Conservation (phyloP, 352 stramenopile genomes). For the Phytophthora rubi region DNA sequence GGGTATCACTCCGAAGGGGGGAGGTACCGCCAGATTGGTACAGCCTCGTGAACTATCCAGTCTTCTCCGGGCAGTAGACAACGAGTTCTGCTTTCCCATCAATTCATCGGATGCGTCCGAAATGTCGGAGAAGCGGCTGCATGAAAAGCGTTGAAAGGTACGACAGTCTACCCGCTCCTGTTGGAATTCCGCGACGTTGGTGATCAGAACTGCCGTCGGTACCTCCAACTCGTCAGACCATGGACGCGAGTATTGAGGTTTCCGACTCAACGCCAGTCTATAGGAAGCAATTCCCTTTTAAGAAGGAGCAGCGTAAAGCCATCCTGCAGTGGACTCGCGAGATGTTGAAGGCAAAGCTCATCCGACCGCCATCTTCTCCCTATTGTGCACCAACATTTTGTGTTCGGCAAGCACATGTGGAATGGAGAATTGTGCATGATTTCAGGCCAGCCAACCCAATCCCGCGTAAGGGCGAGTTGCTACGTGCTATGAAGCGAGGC, state of each 20-base stretch:
- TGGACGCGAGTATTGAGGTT: conserved; percentile 9
- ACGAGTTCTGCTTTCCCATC: conserved; percentile 6
- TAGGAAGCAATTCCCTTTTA: conserved; percentile 12
- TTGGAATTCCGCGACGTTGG: neutral
- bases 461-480: conserved; percentile 11
- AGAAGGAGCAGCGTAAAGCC: conserved; percentile 5
- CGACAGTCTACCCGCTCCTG: neutral
- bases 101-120: neutral
- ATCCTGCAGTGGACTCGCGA: conserved; percentile 9
- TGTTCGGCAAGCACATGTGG: conserved; percentile 1
- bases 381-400: conserved; percentile 17
- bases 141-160: neutral
- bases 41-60: neutral
- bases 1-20: conserved; percentile 3
- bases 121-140: neutral
- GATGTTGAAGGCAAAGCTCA: conserved; percentile 9
- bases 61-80: neutral
- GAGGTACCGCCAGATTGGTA: neutral
- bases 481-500: neutral
- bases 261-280: conserved; percentile 1
- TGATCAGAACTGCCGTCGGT: conserved; percentile 5
- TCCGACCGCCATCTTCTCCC: conserved; percentile 6
- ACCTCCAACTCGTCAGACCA: neutral
- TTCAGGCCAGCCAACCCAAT: conserved; percentile 15
- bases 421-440: conserved; percentile 22